These are phyloP conservation scores for Hypomontagnella submonticulosa DNA, from an alignment of 495 filamentous ascomycete species.

Conservation along the genomic window DNA sequence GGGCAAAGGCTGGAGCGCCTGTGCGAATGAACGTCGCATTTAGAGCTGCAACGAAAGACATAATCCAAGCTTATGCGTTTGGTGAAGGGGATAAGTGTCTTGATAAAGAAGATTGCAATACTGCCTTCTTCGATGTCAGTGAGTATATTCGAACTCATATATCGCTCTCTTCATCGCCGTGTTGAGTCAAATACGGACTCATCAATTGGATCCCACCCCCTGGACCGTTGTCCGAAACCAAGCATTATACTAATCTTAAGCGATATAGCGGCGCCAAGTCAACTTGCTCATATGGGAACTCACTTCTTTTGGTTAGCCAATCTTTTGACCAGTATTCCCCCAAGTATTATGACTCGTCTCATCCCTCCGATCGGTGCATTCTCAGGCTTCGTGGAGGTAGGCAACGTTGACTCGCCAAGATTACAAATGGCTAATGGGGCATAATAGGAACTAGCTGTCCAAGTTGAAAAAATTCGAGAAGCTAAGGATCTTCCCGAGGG, in stretches of 20 bases:
- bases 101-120: slow-evolving; percentile 31
- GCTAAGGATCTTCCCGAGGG: slow-evolving; percentile 39
- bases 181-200: too few species aligned
- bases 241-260: background rate
- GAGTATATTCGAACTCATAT: background rate
- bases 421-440: background rate
- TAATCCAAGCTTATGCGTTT: slow-evolving; percentile 34
- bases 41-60: slow-evolving; percentile 32
- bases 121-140: slow-evolving; percentile 30
- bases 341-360: slow-evolving; percentile 15
- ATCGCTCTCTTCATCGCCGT: too few species aligned
- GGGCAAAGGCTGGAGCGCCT: slow-evolving; percentile 16
- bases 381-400: slow-evolving; percentile 26
- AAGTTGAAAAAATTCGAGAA: slow-evolving; percentile 21
- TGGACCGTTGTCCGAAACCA: too few species aligned
- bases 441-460: slow-evolving; percentile 20
- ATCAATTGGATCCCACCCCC: too few species aligned
- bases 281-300: slow-evolving; percentile 26
- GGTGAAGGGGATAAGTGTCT: slow-evolving; percentile 36
- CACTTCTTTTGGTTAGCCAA: slow-evolving; percentile 22
- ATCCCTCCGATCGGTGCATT: slow-evolving; percentile 23
- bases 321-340: slow-evolving; percentile 6
- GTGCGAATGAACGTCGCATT: slow-evolving; percentile 27
- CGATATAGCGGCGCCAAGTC: slow-evolving; percentile 7
- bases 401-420: background rate